Base-by-base conservation (phyloP, 257 asterid species). In the Petunia axillaris region DNA sequence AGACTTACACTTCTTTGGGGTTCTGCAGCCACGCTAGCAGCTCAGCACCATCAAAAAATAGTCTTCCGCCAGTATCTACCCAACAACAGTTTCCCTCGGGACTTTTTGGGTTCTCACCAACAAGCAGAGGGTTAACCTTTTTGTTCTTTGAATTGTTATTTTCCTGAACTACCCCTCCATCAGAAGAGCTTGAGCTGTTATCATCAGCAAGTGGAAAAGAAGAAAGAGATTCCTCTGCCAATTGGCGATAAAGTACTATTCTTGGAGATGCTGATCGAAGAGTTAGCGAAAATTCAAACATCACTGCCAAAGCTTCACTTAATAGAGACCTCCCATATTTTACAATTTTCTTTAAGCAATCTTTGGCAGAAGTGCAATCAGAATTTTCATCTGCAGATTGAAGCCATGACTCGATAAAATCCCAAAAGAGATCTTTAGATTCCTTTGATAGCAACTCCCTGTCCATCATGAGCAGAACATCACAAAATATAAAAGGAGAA, bases 191-290 rank as follows among this genome's bases (percentile, higher is more conserved):
- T 54, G 86, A 64, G 86, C 79, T 88, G 60, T 64, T 81, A 82
- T 91, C 98, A 80, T 91, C 98, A 65, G 84, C 86, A 62, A 85
- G 84, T 64, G 99, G 98, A 89, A 93, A 93, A 71, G 97, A 95
- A 68, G 99, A 91, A 79, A 95, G 92, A 82, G 99, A 95, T 85
- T 93, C 98, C 87, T 92, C 97, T 39, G 99, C 97, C 89, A 95
- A 89, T 79, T 92, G 98, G 71, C 91, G 93, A 87, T 91, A 93
- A 68, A 90, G 86, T 84, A 90, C 96, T 86, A 95, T 85, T 87
- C 98, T 91, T 80, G 99, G 99, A 46, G 99, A 95, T 53, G 98
- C 93, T 83, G 98, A 92, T 86, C 99, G 93, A 89, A 96, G 97
- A 62, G 97, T 92, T 73, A 96, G 95, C 84, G 98, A 96, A 82